phyloP scores from a whole-genome alignment of 108 stramenopile species.

The Schizochytrium sp. region DNA sequence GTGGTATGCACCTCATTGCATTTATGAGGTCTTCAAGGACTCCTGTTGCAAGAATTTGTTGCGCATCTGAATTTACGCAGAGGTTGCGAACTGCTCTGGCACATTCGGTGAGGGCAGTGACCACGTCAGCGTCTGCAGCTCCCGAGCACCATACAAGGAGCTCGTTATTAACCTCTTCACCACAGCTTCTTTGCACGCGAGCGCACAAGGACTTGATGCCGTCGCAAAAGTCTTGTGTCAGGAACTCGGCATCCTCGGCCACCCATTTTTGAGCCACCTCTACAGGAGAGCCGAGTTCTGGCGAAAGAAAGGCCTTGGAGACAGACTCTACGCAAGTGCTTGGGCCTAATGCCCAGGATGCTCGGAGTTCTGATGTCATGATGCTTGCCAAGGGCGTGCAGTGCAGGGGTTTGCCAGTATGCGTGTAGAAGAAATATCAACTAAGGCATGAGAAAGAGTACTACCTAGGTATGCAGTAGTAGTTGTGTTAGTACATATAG shows the following conservation, averaged over 20 bases:
- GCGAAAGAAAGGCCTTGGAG: no score
- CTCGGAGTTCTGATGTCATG: no score
- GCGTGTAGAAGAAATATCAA: no score
- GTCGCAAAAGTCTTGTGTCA: neutral
- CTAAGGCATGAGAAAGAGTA: no score
- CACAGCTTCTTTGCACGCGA: slow-evolving; percentile 41
- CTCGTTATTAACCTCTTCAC: slow-evolving; percentile 12
- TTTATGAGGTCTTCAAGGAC: neutral
- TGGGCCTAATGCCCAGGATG: no score
- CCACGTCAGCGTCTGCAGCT: slow-evolving; percentile 30
- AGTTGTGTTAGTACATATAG: no score
- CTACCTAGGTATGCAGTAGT: no score
- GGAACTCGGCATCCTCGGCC: neutral
- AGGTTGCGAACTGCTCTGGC: slow-evolving; percentile 19
- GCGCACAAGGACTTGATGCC: neutral
- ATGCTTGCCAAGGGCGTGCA: no score
- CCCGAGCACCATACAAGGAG: slow-evolving; percentile 10
- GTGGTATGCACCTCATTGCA: neutral
- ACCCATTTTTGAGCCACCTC: neutral
- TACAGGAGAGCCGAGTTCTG: neutral
- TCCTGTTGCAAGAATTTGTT: neutral
- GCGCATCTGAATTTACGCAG: neutral
- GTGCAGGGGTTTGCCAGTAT: no score
- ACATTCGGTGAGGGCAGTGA: neutral
- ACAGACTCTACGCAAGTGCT: no score